Evolutionary conservation across 805 yeast genomes (phyloP).

Genomic region (Yarrowia phangngaensis): DNA sequence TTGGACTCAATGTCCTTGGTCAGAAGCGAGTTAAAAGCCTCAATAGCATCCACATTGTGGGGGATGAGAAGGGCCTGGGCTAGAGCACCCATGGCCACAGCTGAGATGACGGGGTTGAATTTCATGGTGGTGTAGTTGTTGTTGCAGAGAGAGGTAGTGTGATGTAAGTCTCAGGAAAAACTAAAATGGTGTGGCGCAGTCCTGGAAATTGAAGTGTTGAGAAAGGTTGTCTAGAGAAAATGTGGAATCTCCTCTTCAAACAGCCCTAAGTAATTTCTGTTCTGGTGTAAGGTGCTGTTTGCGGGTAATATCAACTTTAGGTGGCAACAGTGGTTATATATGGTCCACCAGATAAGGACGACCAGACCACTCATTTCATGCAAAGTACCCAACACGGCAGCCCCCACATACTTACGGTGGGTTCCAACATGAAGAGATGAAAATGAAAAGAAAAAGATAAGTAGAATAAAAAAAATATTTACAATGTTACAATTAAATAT

Average conservation of each 20-base stretch:
- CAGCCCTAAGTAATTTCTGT: constrained; percentile 14
- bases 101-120: constrained; percentile 30
- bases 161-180: too few species aligned
- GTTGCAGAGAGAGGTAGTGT: constrained; percentile 6
- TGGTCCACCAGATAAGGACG: constrained; percentile 15
- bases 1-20: constrained; percentile 28
- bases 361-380: too few species aligned
- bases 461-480: too few species aligned
- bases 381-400: too few species aligned
- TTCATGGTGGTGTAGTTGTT: constrained; percentile 32
- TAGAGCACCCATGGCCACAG: constrained; percentile 37
- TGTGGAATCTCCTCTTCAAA: constrained; percentile 19
- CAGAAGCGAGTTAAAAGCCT: constrained; percentile 37
- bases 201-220: background rate
- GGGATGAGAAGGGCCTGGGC: constrained; percentile 64
- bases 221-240: constrained; percentile 3
- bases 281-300: constrained; percentile 18
- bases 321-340: constrained; percentile 22
- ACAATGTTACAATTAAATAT: too few species aligned
- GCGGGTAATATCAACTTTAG: too few species aligned
- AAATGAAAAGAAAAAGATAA: too few species aligned
- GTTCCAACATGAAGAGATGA: too few species aligned
- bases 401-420: too few species aligned
- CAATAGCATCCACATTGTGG: constrained; percentile 44
- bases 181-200: constrained; percentile 14